Conservation (phyloP, 805 yeast genomes). For the Monosporozyma unispora region DNA sequence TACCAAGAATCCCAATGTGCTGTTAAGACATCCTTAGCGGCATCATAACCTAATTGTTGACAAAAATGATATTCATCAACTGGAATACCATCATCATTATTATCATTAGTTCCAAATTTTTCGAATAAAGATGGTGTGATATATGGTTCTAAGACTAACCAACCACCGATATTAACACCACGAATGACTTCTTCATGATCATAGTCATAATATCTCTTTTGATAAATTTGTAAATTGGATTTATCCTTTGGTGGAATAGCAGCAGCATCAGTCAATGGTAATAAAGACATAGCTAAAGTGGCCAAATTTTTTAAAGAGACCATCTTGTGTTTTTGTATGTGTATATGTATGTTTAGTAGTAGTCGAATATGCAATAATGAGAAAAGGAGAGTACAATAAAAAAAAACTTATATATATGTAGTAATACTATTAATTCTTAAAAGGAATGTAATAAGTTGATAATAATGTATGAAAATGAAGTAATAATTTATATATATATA, state of each 20-base stretch:
- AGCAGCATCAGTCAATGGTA: neutral
- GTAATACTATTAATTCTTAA: too few species aligned
- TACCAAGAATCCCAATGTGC: conserved; percentile 75
- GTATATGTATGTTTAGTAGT: neutral
- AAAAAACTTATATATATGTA: neutral
- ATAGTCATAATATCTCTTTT: conserved; percentile 1
- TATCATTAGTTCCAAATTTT: conserved; percentile 33
- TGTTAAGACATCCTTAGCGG: conserved; percentile 43
- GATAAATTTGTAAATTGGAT: neutral
- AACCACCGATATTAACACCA: conserved; percentile 84
- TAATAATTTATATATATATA: too few species aligned
- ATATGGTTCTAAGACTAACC: conserved; percentile 82
- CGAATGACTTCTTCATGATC: conserved; percentile 12
- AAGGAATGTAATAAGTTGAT: too few species aligned
- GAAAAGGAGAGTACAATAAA: neutral
- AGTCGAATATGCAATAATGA: neutral
- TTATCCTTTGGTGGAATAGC: conserved; percentile 2
- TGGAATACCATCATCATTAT: conserved; percentile 41
- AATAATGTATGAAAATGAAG: too few species aligned
- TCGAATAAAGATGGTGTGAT: conserved; percentile 74
- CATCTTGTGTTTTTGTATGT: neutral
- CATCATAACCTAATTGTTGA: conserved; percentile 48
- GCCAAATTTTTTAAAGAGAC: neutral
- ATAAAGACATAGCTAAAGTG: neutral
- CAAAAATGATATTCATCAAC: conserved; percentile 76